Evolutionary conservation across 352 stramenopile genomes (phyloP).

Genomic region (Phytopythium mirpurense): DNA sequence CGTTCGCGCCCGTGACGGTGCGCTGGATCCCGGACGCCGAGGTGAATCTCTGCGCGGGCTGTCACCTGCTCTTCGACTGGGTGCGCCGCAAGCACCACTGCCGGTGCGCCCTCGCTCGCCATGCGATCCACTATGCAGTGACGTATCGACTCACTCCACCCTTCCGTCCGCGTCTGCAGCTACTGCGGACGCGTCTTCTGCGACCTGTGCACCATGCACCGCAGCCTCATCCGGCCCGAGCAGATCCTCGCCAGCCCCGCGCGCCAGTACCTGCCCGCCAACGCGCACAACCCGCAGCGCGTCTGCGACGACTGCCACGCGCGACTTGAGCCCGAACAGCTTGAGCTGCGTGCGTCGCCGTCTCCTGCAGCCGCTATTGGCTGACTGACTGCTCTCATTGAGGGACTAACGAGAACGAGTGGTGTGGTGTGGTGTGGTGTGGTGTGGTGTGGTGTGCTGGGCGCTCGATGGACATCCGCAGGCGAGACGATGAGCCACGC

Average conservation of each 20-base stretch:
- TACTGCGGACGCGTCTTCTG: conserved; percentile 79
- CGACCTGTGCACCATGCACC: conserved; percentile 60
- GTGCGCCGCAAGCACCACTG: conserved; percentile 89
- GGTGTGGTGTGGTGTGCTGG: too few relatives aligned
- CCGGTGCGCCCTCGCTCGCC: conserved; percentile 33
- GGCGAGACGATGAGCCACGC: conserved; percentile 74
- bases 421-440: too few relatives aligned
- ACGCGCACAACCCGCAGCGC: conserved; percentile 78
- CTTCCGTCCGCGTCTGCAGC: conserved; percentile 12
- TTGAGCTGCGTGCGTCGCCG: conserved; percentile 47
- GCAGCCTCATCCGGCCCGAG: conserved; percentile 67
- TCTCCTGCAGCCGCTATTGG: not conserved
- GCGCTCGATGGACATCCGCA: conserved; percentile 8
- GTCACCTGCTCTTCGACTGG: conserved; percentile 85
- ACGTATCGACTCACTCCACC: too few relatives aligned
- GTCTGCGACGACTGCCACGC: conserved; percentile 78
- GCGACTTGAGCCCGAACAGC: conserved; percentile 51
- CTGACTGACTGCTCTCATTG: not conserved
- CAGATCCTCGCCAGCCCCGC: conserved; percentile 70
- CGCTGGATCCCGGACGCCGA: conserved; percentile 81
- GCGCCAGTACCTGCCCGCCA: conserved; percentile 72
- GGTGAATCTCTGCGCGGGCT: conserved; percentile 71
- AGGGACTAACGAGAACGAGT: too few relatives aligned
- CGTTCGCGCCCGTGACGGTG: conserved; percentile 49
- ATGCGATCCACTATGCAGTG: too few relatives aligned